Percentiles rank a stretch among this genome's conserved stretches.
Evolutionary conservation across 108 stramenopile genomes (phyloP).

Genomic region (Aurantiochytrium sp.): DNA sequence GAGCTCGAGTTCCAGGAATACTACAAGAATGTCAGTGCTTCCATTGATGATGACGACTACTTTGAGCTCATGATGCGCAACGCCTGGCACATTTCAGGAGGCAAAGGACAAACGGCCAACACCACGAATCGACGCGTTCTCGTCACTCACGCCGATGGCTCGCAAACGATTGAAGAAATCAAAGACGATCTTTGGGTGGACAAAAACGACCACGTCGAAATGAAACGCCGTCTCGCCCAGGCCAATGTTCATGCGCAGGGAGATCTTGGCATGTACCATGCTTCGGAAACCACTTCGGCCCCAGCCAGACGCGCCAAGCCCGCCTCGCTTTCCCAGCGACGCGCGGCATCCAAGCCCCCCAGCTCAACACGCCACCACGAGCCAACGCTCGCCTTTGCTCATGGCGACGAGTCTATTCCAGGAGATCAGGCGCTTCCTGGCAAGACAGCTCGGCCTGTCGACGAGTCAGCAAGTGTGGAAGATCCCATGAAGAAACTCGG

Average conservation of each 20-base stretch:
- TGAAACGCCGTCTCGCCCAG: background rate
- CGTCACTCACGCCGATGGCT: slow-evolving; percentile 46
- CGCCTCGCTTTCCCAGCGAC: background rate
- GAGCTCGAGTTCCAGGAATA: slow-evolving; percentile 49
- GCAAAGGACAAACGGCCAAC: slow-evolving; percentile 23
- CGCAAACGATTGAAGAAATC: slow-evolving; percentile 45
- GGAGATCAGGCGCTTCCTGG: background rate
- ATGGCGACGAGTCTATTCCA: too few relatives aligned
- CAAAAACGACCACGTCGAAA: slow-evolving; percentile 22
- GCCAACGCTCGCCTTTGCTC: background rate
- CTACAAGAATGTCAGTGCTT: slow-evolving; percentile 48
- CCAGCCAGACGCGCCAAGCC: background rate
- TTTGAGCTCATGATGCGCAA: slow-evolving; percentile 63
- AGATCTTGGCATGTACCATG: background rate
- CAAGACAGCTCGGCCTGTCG: background rate
- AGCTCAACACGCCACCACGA: background rate
- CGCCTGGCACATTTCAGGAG: slow-evolving; percentile 33
- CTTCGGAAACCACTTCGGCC: background rate
- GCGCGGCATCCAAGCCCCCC: background rate
- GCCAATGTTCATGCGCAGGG: background rate
- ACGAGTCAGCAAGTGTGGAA: background rate
- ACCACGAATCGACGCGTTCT: slow-evolving; percentile 39
- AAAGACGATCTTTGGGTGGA: slow-evolving; percentile 38
- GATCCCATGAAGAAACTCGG: background rate
- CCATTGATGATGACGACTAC: slow-evolving; percentile 54